Percentiles rank a stretch among this genome's conserved stretches.
phyloP scores from a whole-genome alignment of 2,329 filamentous ascomycete species.

The Leptographium wingfieldii region DNA sequence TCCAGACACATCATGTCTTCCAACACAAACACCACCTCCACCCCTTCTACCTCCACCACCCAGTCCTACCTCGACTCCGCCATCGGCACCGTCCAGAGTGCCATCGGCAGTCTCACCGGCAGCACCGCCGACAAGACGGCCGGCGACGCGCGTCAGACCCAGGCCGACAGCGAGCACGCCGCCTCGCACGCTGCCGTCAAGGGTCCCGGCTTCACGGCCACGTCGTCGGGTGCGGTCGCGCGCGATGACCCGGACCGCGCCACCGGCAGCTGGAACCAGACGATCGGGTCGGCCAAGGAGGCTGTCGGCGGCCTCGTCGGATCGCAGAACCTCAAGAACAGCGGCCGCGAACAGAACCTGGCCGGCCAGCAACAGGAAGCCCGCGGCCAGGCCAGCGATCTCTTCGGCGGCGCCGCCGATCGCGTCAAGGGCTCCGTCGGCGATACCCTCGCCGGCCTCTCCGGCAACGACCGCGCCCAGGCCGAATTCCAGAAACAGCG shows the following conservation, averaged over 20 bases:
- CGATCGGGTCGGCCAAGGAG: slow-evolving; percentile 76
- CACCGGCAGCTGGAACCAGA: slow-evolving; percentile 74
- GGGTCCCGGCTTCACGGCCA: slow-evolving; percentile 58
- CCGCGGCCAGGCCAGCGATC: slow-evolving; percentile 66
- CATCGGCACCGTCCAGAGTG: slow-evolving; percentile 59
- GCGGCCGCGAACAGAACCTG: slow-evolving; percentile 66
- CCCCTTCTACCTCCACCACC: slow-evolving; percentile 52
- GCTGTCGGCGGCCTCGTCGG: slow-evolving; percentile 63
- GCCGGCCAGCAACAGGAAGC: slow-evolving; percentile 74
- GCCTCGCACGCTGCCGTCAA: slow-evolving; percentile 65
- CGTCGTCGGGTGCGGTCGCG: slow-evolving; percentile 55
- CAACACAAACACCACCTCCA: background rate
- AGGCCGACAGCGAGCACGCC: slow-evolving; percentile 55
- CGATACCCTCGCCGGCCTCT: slow-evolving; percentile 55
- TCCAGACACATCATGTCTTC: slow-evolving; percentile 21
- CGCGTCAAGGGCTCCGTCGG: slow-evolving; percentile 59
- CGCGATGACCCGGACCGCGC: slow-evolving; percentile 61
- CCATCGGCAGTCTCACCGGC: slow-evolving; percentile 60
- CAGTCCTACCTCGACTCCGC: slow-evolving; percentile 66
- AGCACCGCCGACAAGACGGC: slow-evolving; percentile 53
- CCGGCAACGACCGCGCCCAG: slow-evolving; percentile 56
- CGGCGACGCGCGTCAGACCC: slow-evolving; percentile 51
- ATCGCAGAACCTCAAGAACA: slow-evolving; percentile 54
- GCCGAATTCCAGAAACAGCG: slow-evolving; percentile 55
- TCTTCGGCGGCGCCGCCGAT: slow-evolving; percentile 52